Conservation (phyloP, 1,284 basidiomycete species). For the Pseudozyma sp. region DNA sequence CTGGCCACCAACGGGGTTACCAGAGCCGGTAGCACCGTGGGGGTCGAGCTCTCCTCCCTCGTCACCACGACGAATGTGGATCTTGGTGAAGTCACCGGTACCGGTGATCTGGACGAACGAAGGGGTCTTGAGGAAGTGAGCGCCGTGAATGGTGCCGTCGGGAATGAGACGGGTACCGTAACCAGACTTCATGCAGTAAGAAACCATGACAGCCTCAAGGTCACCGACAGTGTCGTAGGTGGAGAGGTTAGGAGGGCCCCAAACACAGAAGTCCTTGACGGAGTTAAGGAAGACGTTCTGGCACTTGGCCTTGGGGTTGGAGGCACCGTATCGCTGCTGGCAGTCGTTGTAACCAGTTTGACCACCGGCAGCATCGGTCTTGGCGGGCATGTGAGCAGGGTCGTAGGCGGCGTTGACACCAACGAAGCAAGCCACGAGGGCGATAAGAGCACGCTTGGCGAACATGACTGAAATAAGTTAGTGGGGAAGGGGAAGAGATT, state of each 20-base stretch:
- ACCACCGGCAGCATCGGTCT: constrained; percentile 55
- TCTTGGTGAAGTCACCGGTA: constrained; percentile 69
- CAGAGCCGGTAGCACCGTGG: constrained; percentile 62
- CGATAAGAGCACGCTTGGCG: constrained; percentile 44
- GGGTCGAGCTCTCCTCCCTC: constrained; percentile 69
- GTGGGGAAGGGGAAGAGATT: constrained; percentile 1
- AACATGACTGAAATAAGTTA: constrained; percentile 32
- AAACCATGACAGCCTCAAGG: constrained; percentile 75
- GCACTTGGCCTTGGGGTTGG: constrained; percentile 60
- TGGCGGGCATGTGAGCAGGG: constrained; percentile 59
- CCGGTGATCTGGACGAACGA: constrained; percentile 80
- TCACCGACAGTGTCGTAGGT: constrained; percentile 49
- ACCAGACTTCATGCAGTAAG: constrained; percentile 77
- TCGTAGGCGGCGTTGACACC: constrained; percentile 52
- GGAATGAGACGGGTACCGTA: constrained; percentile 78
- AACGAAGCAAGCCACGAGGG: constrained; percentile 47
- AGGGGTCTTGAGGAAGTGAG: constrained; percentile 77
- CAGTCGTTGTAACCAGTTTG: constrained; percentile 67
- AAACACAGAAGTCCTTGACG: constrained; percentile 66
- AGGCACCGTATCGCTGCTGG: constrained; percentile 54
- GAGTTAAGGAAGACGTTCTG: constrained; percentile 67
- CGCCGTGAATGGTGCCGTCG: constrained; percentile 78
- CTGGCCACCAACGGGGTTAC: constrained; percentile 61
- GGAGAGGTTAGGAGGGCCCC: constrained; percentile 50
- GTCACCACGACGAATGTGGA: constrained; percentile 64